Evolutionary conservation across 140 eudicot genomes (phyloP).

Genomic region (Erigeron philadelphicus): DNA sequence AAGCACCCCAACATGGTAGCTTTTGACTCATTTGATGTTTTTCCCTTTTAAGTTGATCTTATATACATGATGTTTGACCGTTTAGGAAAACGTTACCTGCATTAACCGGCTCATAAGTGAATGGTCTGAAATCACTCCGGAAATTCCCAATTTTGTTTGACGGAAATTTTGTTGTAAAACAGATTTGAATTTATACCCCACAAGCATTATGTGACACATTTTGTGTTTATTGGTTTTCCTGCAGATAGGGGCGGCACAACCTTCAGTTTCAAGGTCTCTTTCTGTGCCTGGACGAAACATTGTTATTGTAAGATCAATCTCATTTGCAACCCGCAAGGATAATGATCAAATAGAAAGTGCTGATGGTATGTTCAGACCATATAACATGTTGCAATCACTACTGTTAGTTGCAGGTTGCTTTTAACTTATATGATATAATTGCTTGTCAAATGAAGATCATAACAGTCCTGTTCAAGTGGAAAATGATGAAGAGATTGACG

Average conservation of each 20-base stretch:
- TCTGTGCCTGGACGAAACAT: constrained; percentile 69
- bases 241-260: constrained; percentile 48
- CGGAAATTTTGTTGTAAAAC: neutral
- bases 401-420: neutral
- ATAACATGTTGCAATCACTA: neutral
- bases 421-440: constrained; percentile 10
- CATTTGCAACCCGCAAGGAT: constrained; percentile 56
- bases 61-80: too few relatives aligned
- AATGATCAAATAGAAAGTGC: constrained; percentile 38
- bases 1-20: too few relatives aligned
- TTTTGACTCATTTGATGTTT: too few relatives aligned
- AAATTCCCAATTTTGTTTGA: neutral
- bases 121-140: too few relatives aligned
- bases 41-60: too few relatives aligned
- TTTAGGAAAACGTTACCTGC: too few relatives aligned
- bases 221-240: neutral
- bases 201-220: neutral
- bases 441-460: constrained; percentile 41
- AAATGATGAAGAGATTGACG: constrained; percentile 69
- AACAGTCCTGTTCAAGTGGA: constrained; percentile 40
- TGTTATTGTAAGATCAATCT: constrained; percentile 72
- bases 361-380: constrained; percentile 46
- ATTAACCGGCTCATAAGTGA: too few relatives aligned
- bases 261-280: constrained; percentile 67
- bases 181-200: neutral